Evolutionary conservation across 208 protist genomes (phyloP), one percentile per base, ranked within the genome.

Genomic region (Leishmania mexicana): DNA sequence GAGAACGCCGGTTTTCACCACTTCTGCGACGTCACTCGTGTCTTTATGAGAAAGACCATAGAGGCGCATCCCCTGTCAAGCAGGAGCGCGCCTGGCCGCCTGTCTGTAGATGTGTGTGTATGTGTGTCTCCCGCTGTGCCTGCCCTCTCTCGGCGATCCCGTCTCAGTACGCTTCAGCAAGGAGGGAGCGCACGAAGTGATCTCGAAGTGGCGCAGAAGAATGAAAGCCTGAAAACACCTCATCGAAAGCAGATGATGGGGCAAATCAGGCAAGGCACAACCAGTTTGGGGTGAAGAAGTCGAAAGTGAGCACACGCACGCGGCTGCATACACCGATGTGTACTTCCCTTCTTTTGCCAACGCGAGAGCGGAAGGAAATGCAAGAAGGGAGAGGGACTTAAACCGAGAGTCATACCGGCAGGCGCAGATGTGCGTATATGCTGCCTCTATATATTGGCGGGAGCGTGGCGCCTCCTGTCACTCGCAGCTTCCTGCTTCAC

Each of bases 1-100:
- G 72, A 92, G 73, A 84, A 83, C 80, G 77, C 71, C 0, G 84
- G 85, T 54, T 87, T 90, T 70, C 85, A 88, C 80, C 3, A 85
- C 64, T 90, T 87, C 3, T 85, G 83, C 72, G 78, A 89, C 40
- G 67, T 86, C 21, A 86, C 87, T 58, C 87, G 89, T 58, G 76
- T 85, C 53, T 84, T 85, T 74, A 83, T 86, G 38, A 21, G 49
- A 28, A 81, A 90, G 78, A 86, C 81, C 2, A 65, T 85, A 24
- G 75, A 83, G 72, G 78, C 83, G 38, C 80, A 77, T 67, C 87
- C 86, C 5, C 53, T 88, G 24, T 86, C 31, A 68, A 0, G 31
- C 31, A 5, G 28, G 35, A 42, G 64, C 3, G 62, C 62, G 10
- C 62, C 31, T 19, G 28, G 11, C 28, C 21, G n/a, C 13, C 58